Percentiles rank a stretch among this genome's conserved stretches.
These are phyloP conservation scores for Hanseniaspora lachancei DNA, from an alignment of 805 yeast species.

Conservation along the genomic window DNA sequence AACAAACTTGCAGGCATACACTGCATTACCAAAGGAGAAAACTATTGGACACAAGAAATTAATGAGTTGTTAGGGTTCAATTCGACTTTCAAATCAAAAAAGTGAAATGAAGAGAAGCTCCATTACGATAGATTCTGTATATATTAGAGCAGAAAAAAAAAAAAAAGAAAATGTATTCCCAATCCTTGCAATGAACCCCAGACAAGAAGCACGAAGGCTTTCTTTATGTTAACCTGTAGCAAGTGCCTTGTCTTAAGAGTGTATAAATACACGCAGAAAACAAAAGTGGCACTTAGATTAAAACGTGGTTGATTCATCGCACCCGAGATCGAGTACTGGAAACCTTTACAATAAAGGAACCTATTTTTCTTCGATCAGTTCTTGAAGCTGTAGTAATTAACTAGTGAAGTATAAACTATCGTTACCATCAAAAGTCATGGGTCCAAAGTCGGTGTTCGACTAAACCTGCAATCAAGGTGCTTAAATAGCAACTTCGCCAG, in stretches of 20 bases:
- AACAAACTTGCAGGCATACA: slow-evolving; percentile 49
- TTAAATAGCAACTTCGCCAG: slow-evolving; percentile 21
- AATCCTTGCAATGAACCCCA: slow-evolving; percentile 49
- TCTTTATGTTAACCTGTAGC: slow-evolving; percentile 38
- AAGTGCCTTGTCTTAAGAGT: not conserved
- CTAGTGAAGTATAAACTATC: slow-evolving; percentile 24
- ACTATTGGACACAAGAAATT: slow-evolving; percentile 86
- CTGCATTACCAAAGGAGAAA: slow-evolving; percentile 71
- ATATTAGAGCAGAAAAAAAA: not conserved
- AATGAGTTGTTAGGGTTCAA: slow-evolving; percentile 83
- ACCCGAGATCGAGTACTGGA: slow-evolving; percentile 51
- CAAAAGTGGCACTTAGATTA: not conserved
- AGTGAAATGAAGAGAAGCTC: not conserved
- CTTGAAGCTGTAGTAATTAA: not conserved
- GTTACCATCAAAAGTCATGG: slow-evolving; percentile 41
- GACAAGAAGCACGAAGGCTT: slow-evolving; percentile 66
- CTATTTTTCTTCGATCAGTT: slow-evolving; percentile 39
- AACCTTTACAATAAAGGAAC: not conserved
- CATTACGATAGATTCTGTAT: not conserved
- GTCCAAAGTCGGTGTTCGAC: slow-evolving; percentile 27
- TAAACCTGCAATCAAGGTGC: slow-evolving; percentile 35
- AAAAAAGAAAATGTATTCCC: slow-evolving; percentile 25
- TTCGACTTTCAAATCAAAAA: slow-evolving; percentile 50
- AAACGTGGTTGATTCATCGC: slow-evolving; percentile 43
- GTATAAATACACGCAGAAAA: not conserved